These are phyloP conservation scores for Suillus cothurnatus DNA, from an alignment of 768 basidiomycete genomes.

Conservation along the genomic window DNA sequence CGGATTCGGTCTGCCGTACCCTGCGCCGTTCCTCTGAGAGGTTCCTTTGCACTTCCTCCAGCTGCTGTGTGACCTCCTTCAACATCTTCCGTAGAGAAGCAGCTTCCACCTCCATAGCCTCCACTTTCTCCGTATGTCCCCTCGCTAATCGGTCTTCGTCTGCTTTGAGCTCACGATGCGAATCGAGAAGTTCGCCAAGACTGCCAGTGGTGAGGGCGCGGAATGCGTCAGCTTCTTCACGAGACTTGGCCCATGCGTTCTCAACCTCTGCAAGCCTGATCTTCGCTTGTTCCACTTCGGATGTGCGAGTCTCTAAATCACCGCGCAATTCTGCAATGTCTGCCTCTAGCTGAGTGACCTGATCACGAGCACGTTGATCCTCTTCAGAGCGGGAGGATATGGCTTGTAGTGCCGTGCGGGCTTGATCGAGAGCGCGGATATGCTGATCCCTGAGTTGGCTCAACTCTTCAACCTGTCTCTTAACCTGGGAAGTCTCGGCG, in stretches of 20 bases:
- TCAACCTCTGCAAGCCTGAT: conserved; percentile 76
- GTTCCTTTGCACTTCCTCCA: conserved; percentile 68
- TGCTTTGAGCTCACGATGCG: conserved; percentile 80
- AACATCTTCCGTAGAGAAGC: conserved; percentile 78
- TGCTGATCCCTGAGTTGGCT: conserved; percentile 77
- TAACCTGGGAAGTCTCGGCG: conserved; percentile 69
- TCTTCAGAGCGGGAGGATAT: conserved; percentile 80
- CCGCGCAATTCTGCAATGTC: conserved; percentile 79
- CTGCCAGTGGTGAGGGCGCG: conserved; percentile 83
- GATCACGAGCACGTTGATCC: conserved; percentile 68
- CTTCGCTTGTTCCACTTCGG: conserved; percentile 73
- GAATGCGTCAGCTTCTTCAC: conserved; percentile 91
- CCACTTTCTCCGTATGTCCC: conserved; percentile 80
- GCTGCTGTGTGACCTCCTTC: conserved; percentile 70
- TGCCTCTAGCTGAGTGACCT: conserved; percentile 67
- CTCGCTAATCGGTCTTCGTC: conserved; percentile 79
- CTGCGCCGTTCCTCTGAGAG: conserved; percentile 69
- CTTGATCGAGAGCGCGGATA: conserved; percentile 84
- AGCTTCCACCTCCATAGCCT: conserved; percentile 78
- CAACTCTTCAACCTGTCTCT: conserved; percentile 73
- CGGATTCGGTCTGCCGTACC: conserved; percentile 62
- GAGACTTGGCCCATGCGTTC: conserved; percentile 88
- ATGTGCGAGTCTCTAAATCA: conserved; percentile 75
- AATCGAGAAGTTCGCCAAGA: conserved; percentile 85
- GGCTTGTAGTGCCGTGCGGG: conserved; percentile 72